A percentile compares a stretch with the other conserved stretches of the same genome.
These are phyloP conservation scores for Salix purpurea DNA, from an alignment of 345 rosid genomes.

Conservation along the genomic window DNA sequence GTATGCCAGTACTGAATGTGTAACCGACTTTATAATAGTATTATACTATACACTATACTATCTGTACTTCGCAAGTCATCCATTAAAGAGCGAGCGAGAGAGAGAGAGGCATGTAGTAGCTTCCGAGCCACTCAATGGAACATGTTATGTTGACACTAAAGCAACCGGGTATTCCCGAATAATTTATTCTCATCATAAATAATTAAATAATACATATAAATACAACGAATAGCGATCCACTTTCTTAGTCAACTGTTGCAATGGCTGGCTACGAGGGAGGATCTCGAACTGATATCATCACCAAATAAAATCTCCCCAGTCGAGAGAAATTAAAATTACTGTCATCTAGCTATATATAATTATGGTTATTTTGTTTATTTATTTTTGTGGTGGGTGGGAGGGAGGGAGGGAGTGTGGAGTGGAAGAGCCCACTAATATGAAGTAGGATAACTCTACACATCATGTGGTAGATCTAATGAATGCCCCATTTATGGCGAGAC, in stretches of 20 bases:
- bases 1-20: not conserved
- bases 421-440: not conserved
- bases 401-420: too few species aligned
- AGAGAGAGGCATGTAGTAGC: constrained; percentile 22
- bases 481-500: not conserved
- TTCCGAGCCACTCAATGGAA: constrained; percentile 39
- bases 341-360: too few species aligned
- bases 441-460: not conserved
- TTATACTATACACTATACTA: not conserved
- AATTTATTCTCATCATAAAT: not conserved
- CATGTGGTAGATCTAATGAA: not conserved
- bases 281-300: too few species aligned
- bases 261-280: too few species aligned
- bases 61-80: constrained; percentile 27
- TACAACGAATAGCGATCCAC: not conserved
- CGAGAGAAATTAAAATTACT: too few species aligned
- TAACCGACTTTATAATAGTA: constrained; percentile 7
- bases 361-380: too few species aligned
- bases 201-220: not conserved
- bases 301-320: too few species aligned
- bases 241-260: not conserved
- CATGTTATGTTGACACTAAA: constrained; percentile 28
- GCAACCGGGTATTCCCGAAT: constrained; percentile 11
- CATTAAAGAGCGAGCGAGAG: not conserved
- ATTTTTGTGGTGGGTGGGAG: too few species aligned